These are phyloP conservation scores for Sporothrix pseudoabietina DNA, from an alignment of 2,329 filamentous ascomycete species.

Conservation along the genomic window DNA sequence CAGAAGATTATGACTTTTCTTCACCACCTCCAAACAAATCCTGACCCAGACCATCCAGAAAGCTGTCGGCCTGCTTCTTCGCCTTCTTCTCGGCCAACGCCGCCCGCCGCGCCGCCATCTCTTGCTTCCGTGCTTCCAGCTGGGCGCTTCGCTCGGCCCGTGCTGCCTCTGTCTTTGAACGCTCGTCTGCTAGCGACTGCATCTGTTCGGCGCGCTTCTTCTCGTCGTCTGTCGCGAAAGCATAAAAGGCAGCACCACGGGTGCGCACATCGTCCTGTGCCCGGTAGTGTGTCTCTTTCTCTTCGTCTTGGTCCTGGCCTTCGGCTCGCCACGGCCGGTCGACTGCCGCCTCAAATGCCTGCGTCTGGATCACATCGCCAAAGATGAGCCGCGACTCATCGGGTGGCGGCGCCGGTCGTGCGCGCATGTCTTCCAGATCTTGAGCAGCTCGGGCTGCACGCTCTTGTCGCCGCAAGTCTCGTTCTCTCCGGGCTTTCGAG, in stretches of 20 bases:
- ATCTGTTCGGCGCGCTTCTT: constrained; percentile 70
- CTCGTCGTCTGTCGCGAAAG: constrained; percentile 80
- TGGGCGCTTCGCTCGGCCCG: constrained; percentile 59
- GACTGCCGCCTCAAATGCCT: constrained; percentile 75
- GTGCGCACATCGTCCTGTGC: constrained; percentile 79
- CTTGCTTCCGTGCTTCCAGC: constrained; percentile 63
- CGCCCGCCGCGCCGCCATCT: constrained; percentile 65
- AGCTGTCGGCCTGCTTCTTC: constrained; percentile 43
- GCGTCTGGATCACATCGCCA: constrained; percentile 80
- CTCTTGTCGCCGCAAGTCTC: constrained; percentile 61
- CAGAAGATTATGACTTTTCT: not conserved
- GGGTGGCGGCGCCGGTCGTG: constrained; percentile 63
- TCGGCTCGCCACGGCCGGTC: constrained; percentile 54
- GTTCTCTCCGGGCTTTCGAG: constrained; percentile 68
- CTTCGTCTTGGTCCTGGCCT: constrained; percentile 40
- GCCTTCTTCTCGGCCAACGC: constrained; percentile 55
- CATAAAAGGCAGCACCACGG: constrained; percentile 89
- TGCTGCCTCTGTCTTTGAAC: constrained; percentile 67
- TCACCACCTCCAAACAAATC: constrained; percentile 3
- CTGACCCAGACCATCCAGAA: constrained; percentile 42
- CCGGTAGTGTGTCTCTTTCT: constrained; percentile 73
- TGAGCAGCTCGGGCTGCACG: constrained; percentile 52
- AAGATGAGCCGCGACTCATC: constrained; percentile 67
- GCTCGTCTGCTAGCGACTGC: constrained; percentile 67
- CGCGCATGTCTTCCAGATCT: constrained; percentile 69